phyloP scores from a whole-genome alignment of 257 asterid genomes.

The Solanum appendiculatum region DNA sequence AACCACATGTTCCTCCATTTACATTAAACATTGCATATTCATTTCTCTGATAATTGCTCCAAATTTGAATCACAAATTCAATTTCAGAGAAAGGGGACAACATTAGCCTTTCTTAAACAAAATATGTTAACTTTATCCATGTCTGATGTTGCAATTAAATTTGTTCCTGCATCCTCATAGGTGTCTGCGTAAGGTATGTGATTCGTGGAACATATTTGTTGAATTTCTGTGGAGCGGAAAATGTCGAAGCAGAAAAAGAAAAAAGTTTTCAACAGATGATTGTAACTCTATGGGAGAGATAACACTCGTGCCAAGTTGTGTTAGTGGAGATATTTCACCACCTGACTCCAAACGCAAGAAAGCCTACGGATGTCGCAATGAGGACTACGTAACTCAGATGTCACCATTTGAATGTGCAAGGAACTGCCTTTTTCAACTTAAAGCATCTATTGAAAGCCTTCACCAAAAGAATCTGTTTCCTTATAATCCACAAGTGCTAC shows the following conservation, averaged over 20 bases:
- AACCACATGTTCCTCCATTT: background rate
- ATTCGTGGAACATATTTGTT: conserved; percentile 56
- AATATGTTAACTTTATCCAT: background rate
- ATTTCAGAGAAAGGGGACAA: background rate
- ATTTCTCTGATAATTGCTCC: background rate
- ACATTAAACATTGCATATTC: background rate
- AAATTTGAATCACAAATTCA: background rate
- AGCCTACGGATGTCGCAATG: conserved; percentile 1
- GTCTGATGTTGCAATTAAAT: background rate
- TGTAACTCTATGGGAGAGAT: conserved; percentile 8
- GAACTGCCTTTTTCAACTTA: conserved; percentile 60
- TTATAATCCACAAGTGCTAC: conserved; percentile 69
- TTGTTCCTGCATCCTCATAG: conserved; percentile 23
- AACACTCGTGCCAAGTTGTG: background rate
- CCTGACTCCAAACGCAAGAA: conserved; percentile 5
- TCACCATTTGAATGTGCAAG: conserved; percentile 43
- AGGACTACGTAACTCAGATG: conserved; percentile 4
- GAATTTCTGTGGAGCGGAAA: conserved; percentile 41
- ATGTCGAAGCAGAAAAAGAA: conserved; percentile 36
- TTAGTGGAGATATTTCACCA: conserved; percentile 6
- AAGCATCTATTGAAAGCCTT: conserved; percentile 52
- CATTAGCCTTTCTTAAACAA: background rate
- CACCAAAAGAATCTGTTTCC: conserved; percentile 72
- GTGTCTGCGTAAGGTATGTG: conserved; percentile 58
- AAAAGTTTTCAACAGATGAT: conserved; percentile 13